Percentiles rank a stretch among this genome's conserved stretches.
Conservation (phyloP, 768 basidiomycete species). For the Lactifluus echinatus region DNA sequence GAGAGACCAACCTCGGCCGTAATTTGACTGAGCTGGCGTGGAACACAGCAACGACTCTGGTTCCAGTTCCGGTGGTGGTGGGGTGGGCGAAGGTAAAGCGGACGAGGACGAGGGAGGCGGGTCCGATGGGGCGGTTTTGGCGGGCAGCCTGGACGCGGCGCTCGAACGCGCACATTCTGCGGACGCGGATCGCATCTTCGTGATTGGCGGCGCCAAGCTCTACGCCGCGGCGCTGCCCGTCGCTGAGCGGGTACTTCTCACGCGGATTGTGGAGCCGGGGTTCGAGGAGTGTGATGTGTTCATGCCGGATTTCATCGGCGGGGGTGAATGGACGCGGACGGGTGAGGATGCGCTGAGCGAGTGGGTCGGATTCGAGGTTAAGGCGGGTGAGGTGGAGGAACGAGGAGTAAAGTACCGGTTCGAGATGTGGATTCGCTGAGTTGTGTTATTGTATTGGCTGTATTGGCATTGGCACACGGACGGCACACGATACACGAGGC, state of each 20-base stretch:
- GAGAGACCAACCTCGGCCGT: no score
- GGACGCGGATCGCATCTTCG: slow-evolving; percentile 43
- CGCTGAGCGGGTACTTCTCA: slow-evolving; percentile 81
- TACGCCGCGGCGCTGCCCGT: slow-evolving; percentile 59
- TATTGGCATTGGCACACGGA: neutral
- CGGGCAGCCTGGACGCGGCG: slow-evolving; percentile 33
- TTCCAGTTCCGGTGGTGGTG: neutral
- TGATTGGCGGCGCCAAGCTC: slow-evolving; percentile 88
- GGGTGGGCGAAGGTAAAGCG: neutral
- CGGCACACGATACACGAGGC: neutral
- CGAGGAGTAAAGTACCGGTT: slow-evolving; percentile 81
- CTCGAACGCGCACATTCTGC: slow-evolving; percentile 30
- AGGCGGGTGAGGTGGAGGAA: slow-evolving; percentile 69
- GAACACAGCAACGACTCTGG: neutral
- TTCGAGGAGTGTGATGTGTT: slow-evolving; percentile 83
- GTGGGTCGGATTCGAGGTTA: slow-evolving; percentile 79
- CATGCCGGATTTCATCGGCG: slow-evolving; percentile 60
- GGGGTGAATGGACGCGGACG: slow-evolving; percentile 44
- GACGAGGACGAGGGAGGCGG: neutral
- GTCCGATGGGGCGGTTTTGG: slow-evolving; percentile 31
- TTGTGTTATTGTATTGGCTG: slow-evolving; percentile 18
- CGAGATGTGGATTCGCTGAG: slow-evolving; percentile 77
- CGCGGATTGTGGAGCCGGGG: slow-evolving; percentile 64
- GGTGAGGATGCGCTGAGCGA: slow-evolving; percentile 53
- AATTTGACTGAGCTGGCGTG: slow-evolving; percentile 10